Evolutionary conservation across 2,329 filamentous ascomycete genomes (phyloP).

Genomic region (Mariannaea sp.): DNA sequence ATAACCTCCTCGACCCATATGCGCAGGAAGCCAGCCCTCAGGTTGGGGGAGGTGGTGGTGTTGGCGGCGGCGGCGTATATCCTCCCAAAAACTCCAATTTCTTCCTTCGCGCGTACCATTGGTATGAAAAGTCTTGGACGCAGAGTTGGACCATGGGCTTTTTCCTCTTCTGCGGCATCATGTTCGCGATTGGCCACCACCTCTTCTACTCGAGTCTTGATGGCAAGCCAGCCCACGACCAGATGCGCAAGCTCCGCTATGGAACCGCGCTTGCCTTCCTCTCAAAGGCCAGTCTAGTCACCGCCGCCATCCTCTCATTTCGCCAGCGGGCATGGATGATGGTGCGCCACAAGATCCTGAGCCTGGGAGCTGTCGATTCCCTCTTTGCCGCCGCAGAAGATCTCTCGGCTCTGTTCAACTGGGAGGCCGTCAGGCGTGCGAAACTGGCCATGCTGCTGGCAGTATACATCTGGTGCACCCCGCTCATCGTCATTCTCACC

Average conservation of each 20-base stretch:
- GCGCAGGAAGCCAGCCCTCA: not conserved
- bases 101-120: slow-evolving; percentile 3
- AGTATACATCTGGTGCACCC: slow-evolving; percentile 35
- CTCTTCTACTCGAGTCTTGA: slow-evolving; percentile 31
- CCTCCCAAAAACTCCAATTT: not conserved
- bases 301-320: slow-evolving; percentile 33
- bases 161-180: slow-evolving; percentile 29
- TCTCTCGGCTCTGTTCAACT: slow-evolving; percentile 33
- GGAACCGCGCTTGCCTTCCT: slow-evolving; percentile 32
- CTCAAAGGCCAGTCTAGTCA: slow-evolving; percentile 35
- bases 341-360: slow-evolving; percentile 36
- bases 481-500: slow-evolving; percentile 36
- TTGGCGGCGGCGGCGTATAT: not conserved
- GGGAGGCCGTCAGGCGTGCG: slow-evolving; percentile 32
- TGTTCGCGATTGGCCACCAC: slow-evolving; percentile 35
- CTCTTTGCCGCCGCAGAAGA: slow-evolving; percentile 35
- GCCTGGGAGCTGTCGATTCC: slow-evolving; percentile 34
- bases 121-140: slow-evolving; percentile 24
- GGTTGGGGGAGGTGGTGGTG: no score
- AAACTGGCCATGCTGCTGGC: slow-evolving; percentile 36
- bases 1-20: not conserved
- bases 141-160: slow-evolving; percentile 35
- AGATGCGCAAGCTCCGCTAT: slow-evolving; percentile 32
- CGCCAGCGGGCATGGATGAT: slow-evolving; percentile 36
- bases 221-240: slow-evolving; percentile 24